Base-by-base conservation (phyloP, 805 yeast species). In the Helenozyma baotianmanensis region DNA sequence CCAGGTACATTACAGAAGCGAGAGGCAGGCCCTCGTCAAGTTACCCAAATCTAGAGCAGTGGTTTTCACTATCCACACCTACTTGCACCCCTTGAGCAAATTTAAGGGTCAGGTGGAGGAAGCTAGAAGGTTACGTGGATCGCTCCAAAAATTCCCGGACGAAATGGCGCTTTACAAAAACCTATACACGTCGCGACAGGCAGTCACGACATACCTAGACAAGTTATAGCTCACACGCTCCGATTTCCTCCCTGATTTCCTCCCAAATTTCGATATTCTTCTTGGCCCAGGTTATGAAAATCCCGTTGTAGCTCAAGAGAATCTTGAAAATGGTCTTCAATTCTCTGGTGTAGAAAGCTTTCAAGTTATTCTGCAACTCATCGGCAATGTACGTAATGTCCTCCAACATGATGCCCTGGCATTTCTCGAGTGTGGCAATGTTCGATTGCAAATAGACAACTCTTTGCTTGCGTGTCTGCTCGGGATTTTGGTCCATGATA, bases 191-290 rank as follows among this genome's bases (percentile, higher is more conserved):
- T 83, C 92, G 88, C 86, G 88, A 1, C 74, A 74, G 1, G 81
- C 89, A 0, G 80, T 76, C 0, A 62, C 63, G 38, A 28, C 36
- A 16, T 47, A 45, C 29, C 35, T 47, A 22, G 39, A 37, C n/a
- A 42, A 40, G 21, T 21, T 40, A 17, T 23, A 18, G 29, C 18
- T n/a, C 11, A 17, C 8, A 6, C 19, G 23, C 54, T 11, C 39
- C 32, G 11, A 67, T 45, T 30, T 64, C 72, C 13, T 62, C 68
- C 36, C 51, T 68, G n/a, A 80, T 74, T 38, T 76, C 83, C 38
- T 74, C 76, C 85, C 86, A 80, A 23, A 73, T 66, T 43, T 79
- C 83, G 26, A 77, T 56, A 49, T 80, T 80, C 58, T 77, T 76
- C 47, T 66, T 68, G 4, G 84, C 82, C 87, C 87, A 80, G 35